Conservation (phyloP, 768 basidiomycete genomes). For the Brasilioporus rufonigricans region DNA sequence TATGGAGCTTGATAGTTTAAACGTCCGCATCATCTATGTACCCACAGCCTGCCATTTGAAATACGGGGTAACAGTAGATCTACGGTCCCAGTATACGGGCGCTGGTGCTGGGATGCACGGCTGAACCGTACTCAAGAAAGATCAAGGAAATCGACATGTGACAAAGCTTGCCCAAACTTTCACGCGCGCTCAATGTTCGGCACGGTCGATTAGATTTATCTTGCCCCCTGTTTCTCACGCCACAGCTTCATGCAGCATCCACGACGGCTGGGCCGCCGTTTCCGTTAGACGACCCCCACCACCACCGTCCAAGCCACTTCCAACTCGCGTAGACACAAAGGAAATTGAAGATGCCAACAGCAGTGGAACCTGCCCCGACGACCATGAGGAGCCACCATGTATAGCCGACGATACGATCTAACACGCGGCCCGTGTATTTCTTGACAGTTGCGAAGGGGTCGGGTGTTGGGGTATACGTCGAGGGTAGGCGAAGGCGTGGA, state of each 20-base stretch:
- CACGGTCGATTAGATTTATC: background rate
- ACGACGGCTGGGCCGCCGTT: background rate
- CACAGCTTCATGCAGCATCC: constrained; percentile 16
- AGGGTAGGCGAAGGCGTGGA: constrained; percentile 51
- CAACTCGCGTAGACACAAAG: constrained; percentile 64
- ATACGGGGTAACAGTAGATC: too few relatives aligned
- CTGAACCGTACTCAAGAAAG: too few relatives aligned
- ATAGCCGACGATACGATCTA: constrained; percentile 77
- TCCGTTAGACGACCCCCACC: constrained; percentile 12
- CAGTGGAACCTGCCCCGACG: constrained; percentile 72
- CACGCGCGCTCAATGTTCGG: too few relatives aligned
- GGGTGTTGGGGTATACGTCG: constrained; percentile 47
- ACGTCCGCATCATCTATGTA: background rate
- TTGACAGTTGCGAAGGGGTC: constrained; percentile 56
- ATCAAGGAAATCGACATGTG: too few relatives aligned
- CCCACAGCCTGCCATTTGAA: too few relatives aligned
- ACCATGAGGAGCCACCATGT: constrained; percentile 75
- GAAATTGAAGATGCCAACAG: constrained; percentile 72
- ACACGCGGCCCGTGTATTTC: constrained; percentile 57
- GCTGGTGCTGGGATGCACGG: too few relatives aligned
- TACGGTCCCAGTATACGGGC: too few relatives aligned
- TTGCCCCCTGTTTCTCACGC: too few relatives aligned
- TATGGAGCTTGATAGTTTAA: background rate
- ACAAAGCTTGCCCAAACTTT: too few relatives aligned
- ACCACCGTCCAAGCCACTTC: constrained; percentile 51